Base-by-base conservation (phyloP, 1,284 basidiomycete genomes). In the Cutaneotrichosporon mucoides region DNA sequence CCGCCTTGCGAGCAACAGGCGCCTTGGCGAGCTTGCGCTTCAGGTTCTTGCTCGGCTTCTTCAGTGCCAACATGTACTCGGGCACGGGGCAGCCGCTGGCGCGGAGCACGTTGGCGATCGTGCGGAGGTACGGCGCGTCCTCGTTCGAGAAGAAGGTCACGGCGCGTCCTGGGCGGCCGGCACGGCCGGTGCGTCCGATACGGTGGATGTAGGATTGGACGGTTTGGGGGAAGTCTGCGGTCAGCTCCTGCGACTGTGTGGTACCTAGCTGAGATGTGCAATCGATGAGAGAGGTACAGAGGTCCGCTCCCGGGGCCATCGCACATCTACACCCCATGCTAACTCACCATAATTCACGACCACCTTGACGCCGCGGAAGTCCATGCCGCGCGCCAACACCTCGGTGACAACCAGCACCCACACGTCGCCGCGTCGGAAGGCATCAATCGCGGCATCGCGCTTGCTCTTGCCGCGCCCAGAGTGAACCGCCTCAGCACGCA, bases 71-170 rank as follows among this genome's bases (percentile, higher is more conserved):
- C 68, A 95, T 94, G 89, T 92, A 97, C 24, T 91, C 89, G 0
- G 93, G 90, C 1, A 96, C 92, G 2, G 83, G 77, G 67, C 89
- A 93, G 12, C 92, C 93, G 1, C 91, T 92, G 69, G 93, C 88
- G 16, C 90, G 82, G 67, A 99, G 85, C 13, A 98, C 91, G 71
- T 98, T 98, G 53, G 95, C 95, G 71, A 99, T 90, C 88, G 90
- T 86, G 80, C 95, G 94, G 46, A 98, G 82, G 78, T 89, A 91
- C 1, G 90, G 88, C 0, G 87, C 89, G 75, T 99, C 95, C 61
- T 94, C 90, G 68, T 92, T 85, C 3, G 92, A 96, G 79, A 97
- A 98, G 78, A 92, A 98, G 1, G 95, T 99, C 53, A 95, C 85
- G 0, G 95, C 94, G 73, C 88, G 88, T 8, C 95, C 95, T 67